These are phyloP conservation scores for Deinandra increscens DNA, from an alignment of 129 eudicot species.

Conservation along the genomic window DNA sequence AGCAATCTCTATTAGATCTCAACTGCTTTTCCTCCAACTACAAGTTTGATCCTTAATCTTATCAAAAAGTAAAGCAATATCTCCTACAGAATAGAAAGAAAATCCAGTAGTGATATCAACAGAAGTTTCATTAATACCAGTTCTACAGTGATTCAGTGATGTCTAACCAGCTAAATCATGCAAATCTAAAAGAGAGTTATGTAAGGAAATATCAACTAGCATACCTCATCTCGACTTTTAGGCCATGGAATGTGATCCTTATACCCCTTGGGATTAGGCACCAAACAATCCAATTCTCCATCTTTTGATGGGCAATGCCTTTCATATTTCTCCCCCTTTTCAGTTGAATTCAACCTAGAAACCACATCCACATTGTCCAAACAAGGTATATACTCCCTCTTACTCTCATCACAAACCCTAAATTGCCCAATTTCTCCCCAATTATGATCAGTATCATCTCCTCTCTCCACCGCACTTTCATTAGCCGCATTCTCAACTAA, in stretches of 20 bases:
- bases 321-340: constrained; percentile 64
- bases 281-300: constrained; percentile 59
- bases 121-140: background rate
- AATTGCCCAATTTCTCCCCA: constrained; percentile 43
- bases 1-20: background rate
- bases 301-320: constrained; percentile 68
- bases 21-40: constrained; percentile 7
- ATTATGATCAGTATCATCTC: constrained; percentile 16
- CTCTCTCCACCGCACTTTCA: constrained; percentile 26
- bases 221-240: constrained; percentile 71
- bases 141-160: too few relatives aligned
- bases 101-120: background rate
- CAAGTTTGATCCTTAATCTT: background rate
- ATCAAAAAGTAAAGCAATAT: constrained; percentile 2
- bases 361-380: constrained; percentile 60
- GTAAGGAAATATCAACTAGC: background rate
- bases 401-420: constrained; percentile 66
- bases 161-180: background rate
- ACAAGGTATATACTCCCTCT: constrained; percentile 71
- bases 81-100: background rate
- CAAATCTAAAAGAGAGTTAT: background rate
- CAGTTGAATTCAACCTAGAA: constrained; percentile 47
- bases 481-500: constrained; percentile 35
- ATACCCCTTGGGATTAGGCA: constrained; percentile 75
- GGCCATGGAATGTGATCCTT: constrained; percentile 80